Evolutionary conservation across 2,329 filamentous ascomycete genomes (phyloP).

Genomic region (Sarocladium strictum): DNA sequence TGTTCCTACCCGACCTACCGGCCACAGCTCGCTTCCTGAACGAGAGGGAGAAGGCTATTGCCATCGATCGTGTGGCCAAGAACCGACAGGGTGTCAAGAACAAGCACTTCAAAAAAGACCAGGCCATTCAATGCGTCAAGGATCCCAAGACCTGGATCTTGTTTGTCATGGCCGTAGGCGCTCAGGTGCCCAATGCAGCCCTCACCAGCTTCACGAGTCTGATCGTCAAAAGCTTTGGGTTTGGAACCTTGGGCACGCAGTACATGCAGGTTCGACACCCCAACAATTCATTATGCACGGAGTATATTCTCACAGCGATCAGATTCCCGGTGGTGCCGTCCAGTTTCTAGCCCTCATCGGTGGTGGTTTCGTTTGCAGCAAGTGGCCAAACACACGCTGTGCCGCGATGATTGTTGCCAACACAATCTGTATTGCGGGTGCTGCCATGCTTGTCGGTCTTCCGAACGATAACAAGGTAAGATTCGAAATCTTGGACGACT

Average conservation of each 20-base stretch:
- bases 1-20: conserved; percentile 56
- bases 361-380: conserved; percentile 12
- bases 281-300: background rate
- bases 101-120: conserved; percentile 60
- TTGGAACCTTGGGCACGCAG: conserved; percentile 17
- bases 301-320: background rate
- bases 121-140: conserved; percentile 43
- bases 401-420: conserved; percentile 12
- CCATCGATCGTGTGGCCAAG: conserved; percentile 43
- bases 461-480: conserved; percentile 9
- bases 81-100: conserved; percentile 66
- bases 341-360: conserved; percentile 11
- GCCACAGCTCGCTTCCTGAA: conserved; percentile 57
- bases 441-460: conserved; percentile 9
- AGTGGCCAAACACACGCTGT: conserved; percentile 12
- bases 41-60: conserved; percentile 45
- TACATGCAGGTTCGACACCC: conserved; percentile 10
- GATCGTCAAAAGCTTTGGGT: conserved; percentile 27
- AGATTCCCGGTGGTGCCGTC: conserved; percentile 11
- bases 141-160: conserved; percentile 56
- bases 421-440: conserved; percentile 12
- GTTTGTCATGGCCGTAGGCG: conserved; percentile 38
- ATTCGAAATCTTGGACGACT: background rate
- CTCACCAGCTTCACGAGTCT: conserved; percentile 22
- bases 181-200: conserved; percentile 21